Evolutionary conservation across 257 asterid species (phyloP).

Genomic region (Handroanthus guayacan): DNA sequence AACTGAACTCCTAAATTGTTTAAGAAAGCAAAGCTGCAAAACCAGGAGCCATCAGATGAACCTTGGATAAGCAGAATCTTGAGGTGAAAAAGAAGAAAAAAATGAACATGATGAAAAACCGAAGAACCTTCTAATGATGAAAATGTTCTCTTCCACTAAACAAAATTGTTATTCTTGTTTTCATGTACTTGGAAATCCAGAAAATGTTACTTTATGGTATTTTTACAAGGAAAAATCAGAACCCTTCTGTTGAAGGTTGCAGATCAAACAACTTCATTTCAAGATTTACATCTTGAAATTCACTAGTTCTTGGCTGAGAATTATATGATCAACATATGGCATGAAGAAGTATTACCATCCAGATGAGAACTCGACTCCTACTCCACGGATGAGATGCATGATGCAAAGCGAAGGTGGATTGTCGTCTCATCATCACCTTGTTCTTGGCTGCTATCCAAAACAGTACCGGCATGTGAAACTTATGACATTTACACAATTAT

Average conservation of each 20-base stretch:
- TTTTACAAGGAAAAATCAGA: no score
- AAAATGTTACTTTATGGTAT: no score
- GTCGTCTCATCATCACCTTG: slow-evolving; percentile 93
- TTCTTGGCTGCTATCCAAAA: slow-evolving; percentile 47
- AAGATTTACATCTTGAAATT: no score
- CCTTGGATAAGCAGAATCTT: slow-evolving; percentile 4
- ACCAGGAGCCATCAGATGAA: slow-evolving; percentile 3
- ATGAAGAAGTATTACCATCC: slow-evolving; percentile 69
- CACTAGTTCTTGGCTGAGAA: no score
- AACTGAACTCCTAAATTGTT: slow-evolving; percentile 80
- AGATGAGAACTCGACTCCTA: slow-evolving; percentile 74
- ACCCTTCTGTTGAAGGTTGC: no score
- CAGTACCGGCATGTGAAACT: neutral
- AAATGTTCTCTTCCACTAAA: no score
- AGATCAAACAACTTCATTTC: no score
- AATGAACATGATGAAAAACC: no score
- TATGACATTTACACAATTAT: neutral
- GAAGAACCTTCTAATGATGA: no score
- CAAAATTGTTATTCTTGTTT: no score
- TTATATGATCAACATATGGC: neutral
- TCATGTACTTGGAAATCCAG: no score
- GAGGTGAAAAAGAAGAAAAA: no score
- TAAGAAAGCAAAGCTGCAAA: slow-evolving; percentile 88
- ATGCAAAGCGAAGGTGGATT: slow-evolving; percentile 78
- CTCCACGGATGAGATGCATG: slow-evolving; percentile 99